Conservation (phyloP, 768 basidiomycete species). For the Crassisporium funariophilum region DNA sequence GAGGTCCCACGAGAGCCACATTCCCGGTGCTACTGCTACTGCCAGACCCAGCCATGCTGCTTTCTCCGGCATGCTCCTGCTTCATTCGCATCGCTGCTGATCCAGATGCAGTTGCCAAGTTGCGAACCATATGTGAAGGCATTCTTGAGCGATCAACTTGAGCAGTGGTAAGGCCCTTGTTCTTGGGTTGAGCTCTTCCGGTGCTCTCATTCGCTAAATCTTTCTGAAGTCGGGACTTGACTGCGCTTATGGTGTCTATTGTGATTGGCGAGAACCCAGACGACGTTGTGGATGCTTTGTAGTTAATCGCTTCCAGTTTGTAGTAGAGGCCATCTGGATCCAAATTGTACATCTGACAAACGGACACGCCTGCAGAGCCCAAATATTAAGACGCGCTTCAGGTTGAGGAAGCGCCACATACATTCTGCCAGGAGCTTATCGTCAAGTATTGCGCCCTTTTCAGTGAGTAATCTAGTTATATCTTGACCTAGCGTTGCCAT, state of each 20-base stretch:
- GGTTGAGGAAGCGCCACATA: constrained; percentile 24
- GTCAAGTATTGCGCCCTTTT: constrained; percentile 32
- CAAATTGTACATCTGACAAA: constrained; percentile 66
- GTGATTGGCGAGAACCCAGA: constrained; percentile 43
- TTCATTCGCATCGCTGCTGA: constrained; percentile 31
- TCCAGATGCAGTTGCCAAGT: constrained; percentile 15
- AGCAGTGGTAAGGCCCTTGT: constrained; percentile 26
- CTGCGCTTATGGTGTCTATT: constrained; percentile 49
- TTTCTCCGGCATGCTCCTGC: constrained; percentile 34
- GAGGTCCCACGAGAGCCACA: constrained; percentile 44
- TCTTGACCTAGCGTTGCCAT: constrained; percentile 22
- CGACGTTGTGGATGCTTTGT: constrained; percentile 33
- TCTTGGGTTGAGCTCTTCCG: constrained; percentile 33
- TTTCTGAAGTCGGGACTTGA: constrained; percentile 53
- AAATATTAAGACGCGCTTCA: not conserved
- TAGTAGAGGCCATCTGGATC: constrained; percentile 55
- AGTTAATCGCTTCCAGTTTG: constrained; percentile 68
- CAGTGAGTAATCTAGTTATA: constrained; percentile 28
- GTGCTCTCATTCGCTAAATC: constrained; percentile 38
- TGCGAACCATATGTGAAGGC: constrained; percentile 28
- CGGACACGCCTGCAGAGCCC: constrained; percentile 52
- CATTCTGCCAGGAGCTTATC: constrained; percentile 55
- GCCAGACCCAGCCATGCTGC: constrained; percentile 28
- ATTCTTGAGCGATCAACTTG: constrained; percentile 39
- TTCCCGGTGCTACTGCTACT: constrained; percentile 13